These are phyloP conservation scores for Saccharomycopsis sp. DNA, from an alignment of 805 yeast species.

Conservation along the genomic window DNA sequence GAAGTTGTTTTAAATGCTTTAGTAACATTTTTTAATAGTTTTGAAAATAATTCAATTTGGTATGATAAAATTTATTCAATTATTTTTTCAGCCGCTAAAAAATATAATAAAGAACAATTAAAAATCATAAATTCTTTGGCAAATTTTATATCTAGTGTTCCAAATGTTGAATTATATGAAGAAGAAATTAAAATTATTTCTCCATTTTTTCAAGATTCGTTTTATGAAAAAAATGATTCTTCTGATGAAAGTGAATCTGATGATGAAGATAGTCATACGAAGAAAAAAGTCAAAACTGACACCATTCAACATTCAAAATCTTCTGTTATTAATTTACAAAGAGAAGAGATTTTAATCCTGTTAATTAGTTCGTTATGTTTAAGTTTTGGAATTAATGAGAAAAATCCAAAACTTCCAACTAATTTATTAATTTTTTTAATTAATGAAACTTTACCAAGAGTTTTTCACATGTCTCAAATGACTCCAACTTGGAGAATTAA, in stretches of 20 bases:
- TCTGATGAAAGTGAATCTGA: conserved; percentile 24
- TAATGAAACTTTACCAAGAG: conserved; percentile 20
- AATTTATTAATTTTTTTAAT: conserved; percentile 23
- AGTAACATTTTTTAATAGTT: conserved; percentile 39
- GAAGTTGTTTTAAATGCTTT: conserved; percentile 65
- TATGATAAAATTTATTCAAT: conserved; percentile 31
- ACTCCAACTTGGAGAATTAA: conserved; percentile 55
- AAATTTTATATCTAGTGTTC: conserved; percentile 33
- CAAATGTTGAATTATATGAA: conserved; percentile 24
- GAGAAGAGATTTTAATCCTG: conserved; percentile 37
- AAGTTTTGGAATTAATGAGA: conserved; percentile 21
- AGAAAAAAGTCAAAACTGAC: conserved; percentile 21
- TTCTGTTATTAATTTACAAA: conserved; percentile 31
- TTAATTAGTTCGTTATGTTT: conserved; percentile 29
- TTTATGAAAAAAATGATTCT: conserved; percentile 22
- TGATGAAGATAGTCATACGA: conserved; percentile 20
- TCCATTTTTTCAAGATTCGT: conserved; percentile 29
- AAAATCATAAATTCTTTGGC: conserved; percentile 46
- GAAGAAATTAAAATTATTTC: conserved; percentile 26
- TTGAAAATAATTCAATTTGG: conserved; percentile 21
- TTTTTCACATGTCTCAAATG: conserved; percentile 24
- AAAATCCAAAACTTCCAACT: conserved; percentile 18
- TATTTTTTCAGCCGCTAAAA: conserved; percentile 48
- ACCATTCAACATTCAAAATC: conserved; percentile 29
- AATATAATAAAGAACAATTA: conserved; percentile 59